Evolutionary conservation across 805 yeast species (phyloP).

Genomic region (Wickerhamomyces mucosus): DNA sequence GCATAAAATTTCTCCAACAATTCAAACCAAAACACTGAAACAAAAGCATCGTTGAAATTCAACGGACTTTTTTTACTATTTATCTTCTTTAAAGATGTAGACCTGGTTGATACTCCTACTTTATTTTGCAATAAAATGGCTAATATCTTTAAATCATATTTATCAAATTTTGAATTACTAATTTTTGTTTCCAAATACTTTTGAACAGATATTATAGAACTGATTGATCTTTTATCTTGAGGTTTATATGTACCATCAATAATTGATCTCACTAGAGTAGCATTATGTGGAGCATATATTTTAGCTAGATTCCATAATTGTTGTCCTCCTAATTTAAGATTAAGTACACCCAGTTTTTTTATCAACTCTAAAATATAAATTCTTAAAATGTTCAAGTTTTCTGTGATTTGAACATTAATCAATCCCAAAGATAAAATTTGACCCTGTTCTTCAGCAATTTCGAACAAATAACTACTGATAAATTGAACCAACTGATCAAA

Average conservation of each 20-base stretch:
- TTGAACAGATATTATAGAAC: constrained; percentile 35
- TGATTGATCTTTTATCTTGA: constrained; percentile 22
- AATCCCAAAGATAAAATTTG: constrained; percentile 62
- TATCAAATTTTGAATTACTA: constrained; percentile 17
- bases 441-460: constrained; percentile 51
- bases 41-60: constrained; percentile 45
- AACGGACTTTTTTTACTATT: constrained; percentile 1
- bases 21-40: constrained; percentile 48
- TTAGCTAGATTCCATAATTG: constrained; percentile 56
- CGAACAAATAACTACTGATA: constrained; percentile 47
- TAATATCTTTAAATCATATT: constrained; percentile 10
- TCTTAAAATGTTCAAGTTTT: constrained; percentile 40
- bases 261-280: constrained; percentile 37
- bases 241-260: constrained; percentile 39
- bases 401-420: constrained; percentile 56
- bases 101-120: neutral
- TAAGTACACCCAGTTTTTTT: constrained; percentile 42
- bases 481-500: constrained; percentile 50
- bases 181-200: constrained; percentile 40
- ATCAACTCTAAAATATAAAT: constrained; percentile 35
- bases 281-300: constrained; percentile 38
- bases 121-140: constrained; percentile 9
- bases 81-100: neutral
- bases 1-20: constrained; percentile 47
- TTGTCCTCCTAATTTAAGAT: constrained; percentile 49